Evolutionary conservation across 108 stramenopile species (phyloP).

Genomic region (Hondaea fermentalgiana): DNA sequence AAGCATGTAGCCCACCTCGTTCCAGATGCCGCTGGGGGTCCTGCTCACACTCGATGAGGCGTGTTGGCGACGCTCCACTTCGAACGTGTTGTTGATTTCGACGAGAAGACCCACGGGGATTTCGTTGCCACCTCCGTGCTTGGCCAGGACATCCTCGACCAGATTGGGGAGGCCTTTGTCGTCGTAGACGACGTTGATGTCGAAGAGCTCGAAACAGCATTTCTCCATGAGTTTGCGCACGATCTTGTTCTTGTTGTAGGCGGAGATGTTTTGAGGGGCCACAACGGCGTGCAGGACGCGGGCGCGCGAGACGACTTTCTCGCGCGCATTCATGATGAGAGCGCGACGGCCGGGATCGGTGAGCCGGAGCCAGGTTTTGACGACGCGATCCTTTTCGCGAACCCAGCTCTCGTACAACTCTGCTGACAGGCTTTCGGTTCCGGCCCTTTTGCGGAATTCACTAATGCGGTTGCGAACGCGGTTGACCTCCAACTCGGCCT

Average conservation of each 20-base stretch:
- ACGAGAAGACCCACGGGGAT: not conserved
- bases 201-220: not conserved
- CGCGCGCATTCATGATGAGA: not conserved
- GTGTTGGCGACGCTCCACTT: not conserved
- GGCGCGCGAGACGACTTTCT: not conserved
- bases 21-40: not conserved
- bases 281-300: not conserved
- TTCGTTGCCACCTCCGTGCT: not conserved
- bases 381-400: not conserved
- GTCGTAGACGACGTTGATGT: conserved; percentile 9
- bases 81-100: not conserved
- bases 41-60: not conserved
- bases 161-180: not conserved
- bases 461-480: not conserved
- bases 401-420: not conserved
- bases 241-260: not conserved
- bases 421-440: not conserved
- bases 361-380: not conserved
- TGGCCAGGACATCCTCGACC: not conserved
- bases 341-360: not conserved
- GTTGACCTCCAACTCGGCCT: not conserved
- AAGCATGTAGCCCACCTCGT: not conserved
- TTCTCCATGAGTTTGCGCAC: conserved; percentile 17
- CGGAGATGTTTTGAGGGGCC: not conserved
- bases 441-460: not conserved